phyloP scores from a whole-genome alignment of 257 asterid genomes.

The Prunella vulgaris region DNA sequence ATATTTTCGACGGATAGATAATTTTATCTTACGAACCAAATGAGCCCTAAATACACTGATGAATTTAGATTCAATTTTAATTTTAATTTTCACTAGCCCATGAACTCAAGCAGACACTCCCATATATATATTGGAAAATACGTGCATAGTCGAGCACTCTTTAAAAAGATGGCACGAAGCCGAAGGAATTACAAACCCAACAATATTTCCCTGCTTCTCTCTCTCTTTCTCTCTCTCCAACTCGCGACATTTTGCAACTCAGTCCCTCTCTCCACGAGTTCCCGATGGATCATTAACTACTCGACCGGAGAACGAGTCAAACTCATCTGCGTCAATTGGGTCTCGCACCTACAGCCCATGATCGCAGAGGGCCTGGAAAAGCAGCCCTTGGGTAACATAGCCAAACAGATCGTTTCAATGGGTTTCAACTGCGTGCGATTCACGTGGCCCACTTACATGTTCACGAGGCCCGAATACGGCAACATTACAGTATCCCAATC shows the following conservation, averaged over 20 bases:
- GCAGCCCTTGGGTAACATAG: constrained; percentile 38
- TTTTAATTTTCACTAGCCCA: too few species aligned
- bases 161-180: constrained; percentile 1
- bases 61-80: too few species aligned
- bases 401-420: neutral
- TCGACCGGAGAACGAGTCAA: constrained; percentile 47
- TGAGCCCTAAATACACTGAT: too few species aligned
- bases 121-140: neutral
- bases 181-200: neutral
- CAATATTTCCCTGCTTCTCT: constrained; percentile 6
- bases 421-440: constrained; percentile 78
- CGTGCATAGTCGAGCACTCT: neutral
- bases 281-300: constrained; percentile 48
- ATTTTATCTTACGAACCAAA: too few species aligned
- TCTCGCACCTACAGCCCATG: constrained; percentile 55
- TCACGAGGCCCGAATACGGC: constrained; percentile 42
- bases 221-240: neutral
- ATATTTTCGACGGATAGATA: too few species aligned
- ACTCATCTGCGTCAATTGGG: constrained; percentile 54
- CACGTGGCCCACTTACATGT: constrained; percentile 67
- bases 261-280: constrained; percentile 40
- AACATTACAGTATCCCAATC: constrained; percentile 37
- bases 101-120: too few species aligned
- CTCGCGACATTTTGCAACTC: constrained; percentile 21
- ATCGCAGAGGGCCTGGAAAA: constrained; percentile 60